A percentile compares a stretch with the other conserved stretches of the same genome.
Evolutionary conservation across 768 basidiomycete species (phyloP).

Genomic region (Phaeotremella skinneri): DNA sequence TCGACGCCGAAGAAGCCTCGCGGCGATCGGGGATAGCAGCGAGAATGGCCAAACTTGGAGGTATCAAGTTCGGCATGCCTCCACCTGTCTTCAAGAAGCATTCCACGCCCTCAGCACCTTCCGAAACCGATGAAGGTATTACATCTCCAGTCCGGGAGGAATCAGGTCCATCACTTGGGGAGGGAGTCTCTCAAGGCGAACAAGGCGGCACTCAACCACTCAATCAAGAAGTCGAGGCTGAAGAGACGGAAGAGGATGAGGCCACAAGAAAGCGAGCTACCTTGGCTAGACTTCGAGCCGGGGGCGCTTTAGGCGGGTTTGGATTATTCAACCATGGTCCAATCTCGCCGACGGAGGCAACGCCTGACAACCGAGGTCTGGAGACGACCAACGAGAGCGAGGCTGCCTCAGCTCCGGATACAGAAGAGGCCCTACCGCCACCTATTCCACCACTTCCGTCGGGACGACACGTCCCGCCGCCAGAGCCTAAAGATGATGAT

Average conservation of each 20-base stretch:
- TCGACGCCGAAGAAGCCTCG: slow-evolving; percentile 54
- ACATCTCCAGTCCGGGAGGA: slow-evolving; percentile 16
- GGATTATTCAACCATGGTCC: slow-evolving; percentile 56
- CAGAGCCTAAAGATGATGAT: slow-evolving; percentile 12
- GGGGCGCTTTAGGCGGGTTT: slow-evolving; percentile 62
- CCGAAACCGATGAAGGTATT: slow-evolving; percentile 1
- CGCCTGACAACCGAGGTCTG: slow-evolving; percentile 20
- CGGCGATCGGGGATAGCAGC: slow-evolving; percentile 77
- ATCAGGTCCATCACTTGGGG: neutral
- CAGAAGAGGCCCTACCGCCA: slow-evolving; percentile 56
- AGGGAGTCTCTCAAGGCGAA: too few species aligned
- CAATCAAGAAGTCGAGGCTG: slow-evolving; percentile 30
- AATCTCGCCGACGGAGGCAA: slow-evolving; percentile 6
- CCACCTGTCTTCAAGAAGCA: slow-evolving; percentile 56
- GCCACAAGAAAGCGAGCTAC: slow-evolving; percentile 63
- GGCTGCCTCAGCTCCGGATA: slow-evolving; percentile 55
- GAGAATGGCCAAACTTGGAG: slow-evolving; percentile 90
- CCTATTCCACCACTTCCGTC: slow-evolving; percentile 54
- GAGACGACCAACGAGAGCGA: slow-evolving; percentile 52
- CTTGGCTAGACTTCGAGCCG: slow-evolving; percentile 58
- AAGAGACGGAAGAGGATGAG: slow-evolving; percentile 54
- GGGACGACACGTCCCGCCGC: slow-evolving; percentile 17
- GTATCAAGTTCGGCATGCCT: slow-evolving; percentile 70
- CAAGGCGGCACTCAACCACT: too few species aligned
- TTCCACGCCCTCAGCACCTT: slow-evolving; percentile 48